A percentile compares a stretch with the other conserved stretches of the same genome.
Conservation (phyloP, 2,329 filamentous ascomycete species). For the Scedosporium apiospermum region DNA sequence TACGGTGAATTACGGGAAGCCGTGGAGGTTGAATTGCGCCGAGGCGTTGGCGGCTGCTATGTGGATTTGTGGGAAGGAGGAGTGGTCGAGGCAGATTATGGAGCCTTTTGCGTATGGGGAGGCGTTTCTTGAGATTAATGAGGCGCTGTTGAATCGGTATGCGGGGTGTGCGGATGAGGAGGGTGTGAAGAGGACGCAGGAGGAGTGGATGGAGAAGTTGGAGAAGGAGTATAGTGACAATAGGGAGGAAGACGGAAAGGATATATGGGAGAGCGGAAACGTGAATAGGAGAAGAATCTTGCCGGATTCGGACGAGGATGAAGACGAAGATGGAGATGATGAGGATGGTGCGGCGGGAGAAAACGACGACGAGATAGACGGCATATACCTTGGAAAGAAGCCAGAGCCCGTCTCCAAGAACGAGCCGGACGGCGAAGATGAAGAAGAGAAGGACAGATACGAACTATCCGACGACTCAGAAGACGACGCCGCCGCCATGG, state of each 20-base stretch:
- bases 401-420: slow-evolving; percentile 19
- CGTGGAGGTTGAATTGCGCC: slow-evolving; percentile 90
- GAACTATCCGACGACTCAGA: slow-evolving; percentile 73
- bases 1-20: slow-evolving; percentile 92
- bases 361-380: slow-evolving; percentile 37
- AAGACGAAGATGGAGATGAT: slow-evolving; percentile 40
- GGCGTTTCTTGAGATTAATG: slow-evolving; percentile 86
- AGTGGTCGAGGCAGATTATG: slow-evolving; percentile 82
- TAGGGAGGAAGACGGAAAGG: slow-evolving; percentile 53
- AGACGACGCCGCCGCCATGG: slow-evolving; percentile 74
- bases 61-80: slow-evolving; percentile 79
- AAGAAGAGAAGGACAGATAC: slow-evolving; percentile 54
- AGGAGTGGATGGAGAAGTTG: slow-evolving; percentile 79
- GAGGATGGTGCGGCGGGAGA: slow-evolving; percentile 31
- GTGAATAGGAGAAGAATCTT: slow-evolving; percentile 52
- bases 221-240: slow-evolving; percentile 83
- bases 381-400: slow-evolving; percentile 52
- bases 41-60: slow-evolving; percentile 91
- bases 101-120: slow-evolving; percentile 80
- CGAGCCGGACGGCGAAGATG: slow-evolving; percentile 23
- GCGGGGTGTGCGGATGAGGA: slow-evolving; percentile 74
- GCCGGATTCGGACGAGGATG: slow-evolving; percentile 26
- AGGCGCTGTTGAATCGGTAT: slow-evolving; percentile 71
- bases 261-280: slow-evolving; percentile 88
- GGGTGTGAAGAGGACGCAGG: slow-evolving; percentile 73